phyloP scores from a whole-genome alignment of 768 basidiomycete species.

The Termitomyces titanicus region DNA sequence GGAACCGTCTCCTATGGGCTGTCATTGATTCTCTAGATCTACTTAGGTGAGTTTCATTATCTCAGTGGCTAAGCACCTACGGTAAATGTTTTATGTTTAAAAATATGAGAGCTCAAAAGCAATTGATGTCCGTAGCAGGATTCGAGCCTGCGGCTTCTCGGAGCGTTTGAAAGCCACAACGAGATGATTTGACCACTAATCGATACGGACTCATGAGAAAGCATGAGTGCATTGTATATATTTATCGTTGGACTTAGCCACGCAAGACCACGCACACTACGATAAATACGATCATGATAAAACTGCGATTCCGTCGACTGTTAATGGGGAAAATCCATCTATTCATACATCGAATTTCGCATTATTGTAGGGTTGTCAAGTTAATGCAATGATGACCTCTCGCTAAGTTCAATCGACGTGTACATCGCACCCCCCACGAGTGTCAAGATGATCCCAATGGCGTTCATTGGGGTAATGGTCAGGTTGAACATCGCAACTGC shows the following conservation, averaged over 20 bases:
- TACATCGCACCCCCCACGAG: slow-evolving; percentile 85
- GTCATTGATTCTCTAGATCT: too few species aligned
- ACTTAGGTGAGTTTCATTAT: too few species aligned
- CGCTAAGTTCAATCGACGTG: slow-evolving; percentile 59
- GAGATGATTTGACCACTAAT: slow-evolving; percentile 12
- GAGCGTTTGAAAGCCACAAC: slow-evolving; percentile 1
- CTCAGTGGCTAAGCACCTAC: too few species aligned
- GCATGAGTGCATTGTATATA: too few species aligned
- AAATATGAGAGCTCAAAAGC: too few species aligned
- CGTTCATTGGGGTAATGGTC: slow-evolving; percentile 75
- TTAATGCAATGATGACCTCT: background rate
- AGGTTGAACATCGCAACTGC: slow-evolving; percentile 85
- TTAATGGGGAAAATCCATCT: background rate
- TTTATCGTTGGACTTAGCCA: background rate
- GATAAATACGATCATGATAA: too few species aligned
- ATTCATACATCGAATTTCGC: background rate
- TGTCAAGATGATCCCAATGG: slow-evolving; percentile 79
- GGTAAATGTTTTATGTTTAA: too few species aligned
- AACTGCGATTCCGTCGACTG: background rate
- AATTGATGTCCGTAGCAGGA: slow-evolving; percentile 6
- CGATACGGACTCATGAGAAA: slow-evolving; percentile 1
- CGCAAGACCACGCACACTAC: too few species aligned
- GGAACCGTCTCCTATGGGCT: too few species aligned
- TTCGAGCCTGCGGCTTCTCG: slow-evolving; percentile 12
- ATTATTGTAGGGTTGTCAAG: background rate